A percentile compares a stretch with the other conserved stretches of the same genome.
These are phyloP conservation scores for Handroanthus guayacan DNA, from an alignment of 257 asterid species.

Conservation along the genomic window DNA sequence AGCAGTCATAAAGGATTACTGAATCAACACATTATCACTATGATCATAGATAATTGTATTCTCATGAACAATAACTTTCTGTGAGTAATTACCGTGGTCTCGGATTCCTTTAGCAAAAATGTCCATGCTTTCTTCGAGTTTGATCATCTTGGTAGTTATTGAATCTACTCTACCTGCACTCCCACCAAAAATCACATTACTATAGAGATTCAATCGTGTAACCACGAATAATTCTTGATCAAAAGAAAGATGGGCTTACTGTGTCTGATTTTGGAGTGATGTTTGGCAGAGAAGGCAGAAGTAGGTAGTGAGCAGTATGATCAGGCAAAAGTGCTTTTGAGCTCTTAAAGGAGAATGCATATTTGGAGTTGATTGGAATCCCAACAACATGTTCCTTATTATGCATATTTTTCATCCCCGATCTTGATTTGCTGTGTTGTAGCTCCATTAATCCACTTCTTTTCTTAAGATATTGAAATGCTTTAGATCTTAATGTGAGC, in stretches of 20 bases:
- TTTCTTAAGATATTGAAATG: no score
- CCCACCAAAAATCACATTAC: neutral
- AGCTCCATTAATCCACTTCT: no score
- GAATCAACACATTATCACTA: neutral
- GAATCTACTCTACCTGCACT: slow-evolving; percentile 47
- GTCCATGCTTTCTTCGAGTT: slow-evolving; percentile 48
- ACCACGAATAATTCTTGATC: neutral
- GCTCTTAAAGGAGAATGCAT: slow-evolving; percentile 22
- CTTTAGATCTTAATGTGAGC: no score
- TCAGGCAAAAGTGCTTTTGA: slow-evolving; percentile 26
- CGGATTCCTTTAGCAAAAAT: slow-evolving; percentile 51
- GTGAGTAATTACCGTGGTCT: slow-evolving; percentile 45
- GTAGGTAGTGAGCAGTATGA: slow-evolving; percentile 36
- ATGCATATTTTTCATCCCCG: slow-evolving; percentile 18
- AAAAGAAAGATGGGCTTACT: slow-evolving; percentile 29
- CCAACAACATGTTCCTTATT: slow-evolving; percentile 21
- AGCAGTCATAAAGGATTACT: neutral
- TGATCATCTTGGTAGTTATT: slow-evolving; percentile 46
- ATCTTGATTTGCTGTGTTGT: slow-evolving; percentile 22
- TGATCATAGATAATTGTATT: neutral
- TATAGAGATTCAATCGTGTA: neutral
- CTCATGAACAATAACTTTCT: no score
- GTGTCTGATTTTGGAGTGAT: slow-evolving; percentile 32
- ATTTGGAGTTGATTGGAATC: slow-evolving; percentile 30
- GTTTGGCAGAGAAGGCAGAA: slow-evolving; percentile 38